Base-by-base conservation (phyloP, 371 early-diverging fungal species). In the Mortierella sp. region DNA sequence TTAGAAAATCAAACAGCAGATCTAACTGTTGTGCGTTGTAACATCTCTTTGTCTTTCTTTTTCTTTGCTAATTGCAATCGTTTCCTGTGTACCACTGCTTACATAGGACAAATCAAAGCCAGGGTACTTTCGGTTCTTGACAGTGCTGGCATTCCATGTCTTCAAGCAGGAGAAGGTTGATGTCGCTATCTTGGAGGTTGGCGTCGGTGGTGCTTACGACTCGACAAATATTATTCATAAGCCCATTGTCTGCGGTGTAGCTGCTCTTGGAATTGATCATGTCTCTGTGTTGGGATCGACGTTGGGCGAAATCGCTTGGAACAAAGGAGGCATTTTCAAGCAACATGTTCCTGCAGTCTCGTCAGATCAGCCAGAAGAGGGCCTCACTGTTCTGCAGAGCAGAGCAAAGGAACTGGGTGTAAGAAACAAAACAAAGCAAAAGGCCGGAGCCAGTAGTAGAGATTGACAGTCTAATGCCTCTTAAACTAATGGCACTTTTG, bases 271-370 rank as follows among this genome's bases (percentile, higher is more conserved):
- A 21, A 70, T 92, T 30, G 95, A 95, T 79, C 95, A 95, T 66
- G 86, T 88, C 50, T 80, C 76, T 41, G 81, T 92, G 7, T 76
- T 95, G 50, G 95, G 95, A 21, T 72, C 89, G 37, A 94, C 93
- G 0, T 78, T 94, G 49, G 87, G 83, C 26, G 80, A 90, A 61
- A 96, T 98, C 78, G 96, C 97, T 28, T 94, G 94, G 95, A 94
- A 98, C 80, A 98, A 97, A 68, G 92, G 91, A 32, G 97, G 97
- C 1, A 96, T 97, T 43, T 91, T 94, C 70, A 97, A 97, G 90
- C 63, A 66, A 0, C 79, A 81, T 27, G 87, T 89, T 0, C 94
- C 96, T 0, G 90, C 86, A 1, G 69, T 94, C 43, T 83, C 92
- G 2, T 87, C 89, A 32, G 83, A 85, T 28, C 97, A 97, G 78